Evolutionary conservation across 306 rosid genomes (phyloP), one percentile per base, ranked within the genome.

Genomic region (Inga leiocalycina): DNA sequence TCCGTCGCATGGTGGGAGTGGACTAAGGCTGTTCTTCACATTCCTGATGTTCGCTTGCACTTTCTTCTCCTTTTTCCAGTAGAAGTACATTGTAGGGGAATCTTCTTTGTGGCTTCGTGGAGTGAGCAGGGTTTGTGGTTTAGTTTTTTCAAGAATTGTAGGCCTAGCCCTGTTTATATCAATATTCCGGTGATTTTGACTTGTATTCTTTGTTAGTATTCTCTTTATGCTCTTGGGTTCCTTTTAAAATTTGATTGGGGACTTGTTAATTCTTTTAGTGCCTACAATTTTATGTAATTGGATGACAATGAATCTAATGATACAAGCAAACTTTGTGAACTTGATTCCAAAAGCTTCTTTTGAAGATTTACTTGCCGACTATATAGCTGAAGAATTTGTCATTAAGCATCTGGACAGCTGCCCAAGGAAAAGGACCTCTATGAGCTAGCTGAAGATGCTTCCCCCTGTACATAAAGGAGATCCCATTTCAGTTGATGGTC

Each of bases 191-290:
- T 87, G 83, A 85, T 90, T 90, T 88, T 92, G 88, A 87, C 89
- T 84, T 78, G 82, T 89, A 85, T 84, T 88, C 87, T 79, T 76
- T 80, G 45, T 79, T 44, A 67, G 83, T 85, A 71, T 82, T 81
- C 61, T 82, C 80, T 74, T 61, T 54, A 78, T 86, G 80, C 66
- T 65, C 81, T 52, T 54, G 81, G 57, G 85, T 79, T 86, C 84
- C 89, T 52, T 57, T 81, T 80, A 85, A 82, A 78, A 84, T 93
- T 85, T 85, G 77, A 81, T 86, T 74, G 87, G 90, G 84, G 85
- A 83, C 76, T 78, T 84, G 87, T 88, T 87, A 4, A 91, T 92
- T 92, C 97, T 92, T 91, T 92, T 82, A 85, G 78, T 89, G 79
- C 86, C 89, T 84, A 61, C 77, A 79, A 79, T 70, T 39, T 85